phyloP scores from a whole-genome alignment of 495 filamentous ascomycete genomes.

The Penicillium tannophilum region DNA sequence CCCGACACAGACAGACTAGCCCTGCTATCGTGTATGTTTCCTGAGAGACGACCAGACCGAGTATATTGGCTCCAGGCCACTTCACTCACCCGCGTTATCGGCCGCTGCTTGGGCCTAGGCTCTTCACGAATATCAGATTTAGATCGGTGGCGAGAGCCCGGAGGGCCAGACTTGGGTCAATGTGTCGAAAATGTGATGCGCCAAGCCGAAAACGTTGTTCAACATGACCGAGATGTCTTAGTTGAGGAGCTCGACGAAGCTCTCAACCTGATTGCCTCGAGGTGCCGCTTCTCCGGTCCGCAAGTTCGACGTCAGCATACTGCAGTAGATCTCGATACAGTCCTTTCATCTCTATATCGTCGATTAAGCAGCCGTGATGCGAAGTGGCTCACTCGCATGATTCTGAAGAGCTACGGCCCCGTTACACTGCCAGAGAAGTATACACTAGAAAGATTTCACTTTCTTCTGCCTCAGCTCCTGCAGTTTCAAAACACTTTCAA shows the following conservation, averaged over 20 bases:
- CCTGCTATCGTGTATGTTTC: constrained; percentile 72
- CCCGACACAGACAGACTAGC: constrained; percentile 56
- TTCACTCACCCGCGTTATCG: constrained; percentile 63
- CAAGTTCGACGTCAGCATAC: constrained; percentile 54
- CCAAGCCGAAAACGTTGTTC: constrained; percentile 57
- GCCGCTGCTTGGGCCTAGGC: constrained; percentile 63
- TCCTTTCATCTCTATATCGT: constrained; percentile 58
- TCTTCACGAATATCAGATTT: constrained; percentile 60
- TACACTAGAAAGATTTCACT: constrained; percentile 55
- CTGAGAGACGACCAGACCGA: constrained; percentile 72
- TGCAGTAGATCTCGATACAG: constrained; percentile 44
- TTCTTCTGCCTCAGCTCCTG: constrained; percentile 62
- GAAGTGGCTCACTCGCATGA: constrained; percentile 85
- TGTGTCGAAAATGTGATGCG: constrained; percentile 69
- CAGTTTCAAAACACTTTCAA: constrained; percentile 66
- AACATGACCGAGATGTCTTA: constrained; percentile 50
- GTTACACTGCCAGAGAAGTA: constrained; percentile 53
- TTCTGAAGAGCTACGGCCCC: constrained; percentile 74
- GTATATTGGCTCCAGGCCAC: constrained; percentile 67
- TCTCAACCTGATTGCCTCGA: constrained; percentile 64
- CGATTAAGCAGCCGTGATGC: constrained; percentile 68
- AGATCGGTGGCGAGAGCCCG: constrained; percentile 58
- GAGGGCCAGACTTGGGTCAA: constrained; percentile 65
- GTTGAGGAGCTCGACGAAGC: constrained; percentile 74
- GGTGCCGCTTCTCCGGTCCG: constrained; percentile 68